Evolutionary conservation across 345 rosid genomes (phyloP).

Genomic region (Excoecaria agallocha): DNA sequence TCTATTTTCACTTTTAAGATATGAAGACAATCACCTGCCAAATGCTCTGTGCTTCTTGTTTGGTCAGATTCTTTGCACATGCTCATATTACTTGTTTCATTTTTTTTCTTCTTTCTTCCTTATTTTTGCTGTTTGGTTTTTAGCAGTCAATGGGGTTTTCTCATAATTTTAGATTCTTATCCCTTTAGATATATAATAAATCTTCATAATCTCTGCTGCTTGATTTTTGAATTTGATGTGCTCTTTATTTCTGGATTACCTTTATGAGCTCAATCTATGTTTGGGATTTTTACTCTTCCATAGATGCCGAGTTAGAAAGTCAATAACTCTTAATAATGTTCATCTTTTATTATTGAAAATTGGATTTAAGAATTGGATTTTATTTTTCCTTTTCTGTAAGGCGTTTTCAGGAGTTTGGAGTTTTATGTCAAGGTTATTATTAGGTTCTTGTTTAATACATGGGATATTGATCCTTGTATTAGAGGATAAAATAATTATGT

Average conservation of each 20-base stretch:
- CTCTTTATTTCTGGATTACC: background rate
- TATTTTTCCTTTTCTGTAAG: background rate
- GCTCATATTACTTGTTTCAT: constrained; percentile 14
- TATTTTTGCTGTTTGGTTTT: background rate
- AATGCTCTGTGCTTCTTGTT: constrained; percentile 7
- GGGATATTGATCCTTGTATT: background rate
- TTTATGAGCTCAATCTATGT: background rate
- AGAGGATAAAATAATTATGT: background rate
- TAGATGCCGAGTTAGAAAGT: background rate
- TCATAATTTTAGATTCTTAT: background rate
- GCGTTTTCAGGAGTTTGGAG: background rate
- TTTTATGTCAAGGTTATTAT: background rate
- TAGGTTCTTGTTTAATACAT: constrained; percentile 3
- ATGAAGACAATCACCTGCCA: constrained; percentile 17
- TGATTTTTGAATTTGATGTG: background rate
- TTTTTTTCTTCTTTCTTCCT: constrained; percentile 2
- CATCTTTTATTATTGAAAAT: background rate
- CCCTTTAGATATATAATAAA: background rate
- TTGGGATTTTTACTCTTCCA: constrained; percentile 2
- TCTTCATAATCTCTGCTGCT: constrained; percentile 7
- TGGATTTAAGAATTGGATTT: background rate
- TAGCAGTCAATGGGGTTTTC: background rate
- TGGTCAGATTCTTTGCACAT: constrained; percentile 23
- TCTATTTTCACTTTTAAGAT: background rate
- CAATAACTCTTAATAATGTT: background rate